Evolutionary conservation across 371 early-diverging fungal species (phyloP).

Genomic region (Choanephora cucurbitarum): DNA sequence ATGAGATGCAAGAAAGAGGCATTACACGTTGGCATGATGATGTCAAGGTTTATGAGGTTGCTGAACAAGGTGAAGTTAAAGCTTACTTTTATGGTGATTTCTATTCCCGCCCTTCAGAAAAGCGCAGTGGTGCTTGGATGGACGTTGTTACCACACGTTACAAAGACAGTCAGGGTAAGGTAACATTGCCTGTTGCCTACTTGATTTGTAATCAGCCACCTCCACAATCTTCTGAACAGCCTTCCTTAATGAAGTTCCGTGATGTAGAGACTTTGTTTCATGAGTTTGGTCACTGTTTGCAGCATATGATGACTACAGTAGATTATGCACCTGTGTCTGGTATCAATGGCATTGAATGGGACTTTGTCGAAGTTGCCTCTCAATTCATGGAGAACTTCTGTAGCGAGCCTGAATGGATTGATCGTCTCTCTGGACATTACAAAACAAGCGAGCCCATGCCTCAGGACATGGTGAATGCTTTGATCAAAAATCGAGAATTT

Average conservation of each 20-base stretch:
- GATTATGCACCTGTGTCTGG: constrained; percentile 71
- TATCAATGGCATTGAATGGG: constrained; percentile 72
- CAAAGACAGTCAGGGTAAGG: constrained; percentile 45
- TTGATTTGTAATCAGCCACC: constrained; percentile 68
- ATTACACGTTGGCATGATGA: constrained; percentile 66
- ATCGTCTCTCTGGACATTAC: constrained; percentile 57
- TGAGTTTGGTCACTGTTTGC: constrained; percentile 72
- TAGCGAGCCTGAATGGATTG: constrained; percentile 61
- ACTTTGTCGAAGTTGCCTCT: constrained; percentile 65
- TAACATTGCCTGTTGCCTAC: constrained; percentile 66
- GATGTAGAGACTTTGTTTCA: constrained; percentile 71
- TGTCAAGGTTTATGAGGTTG: constrained; percentile 65
- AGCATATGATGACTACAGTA: constrained; percentile 69
- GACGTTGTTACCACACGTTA: constrained; percentile 63
- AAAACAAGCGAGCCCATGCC: constrained; percentile 64
- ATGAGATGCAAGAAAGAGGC: constrained; percentile 38
- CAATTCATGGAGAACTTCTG: constrained; percentile 78
- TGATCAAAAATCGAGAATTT: constrained; percentile 54
- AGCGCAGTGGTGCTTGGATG: constrained; percentile 79
- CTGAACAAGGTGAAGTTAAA: constrained; percentile 50
- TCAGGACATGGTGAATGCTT: constrained; percentile 58
- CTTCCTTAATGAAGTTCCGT: constrained; percentile 65
- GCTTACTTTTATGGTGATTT: constrained; percentile 76
- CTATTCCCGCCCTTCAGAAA: constrained; percentile 64
- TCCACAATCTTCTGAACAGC: constrained; percentile 50